Conservation (phyloP, 2,329 filamentous ascomycete genomes). For the Fusarium ramigenum region DNA sequence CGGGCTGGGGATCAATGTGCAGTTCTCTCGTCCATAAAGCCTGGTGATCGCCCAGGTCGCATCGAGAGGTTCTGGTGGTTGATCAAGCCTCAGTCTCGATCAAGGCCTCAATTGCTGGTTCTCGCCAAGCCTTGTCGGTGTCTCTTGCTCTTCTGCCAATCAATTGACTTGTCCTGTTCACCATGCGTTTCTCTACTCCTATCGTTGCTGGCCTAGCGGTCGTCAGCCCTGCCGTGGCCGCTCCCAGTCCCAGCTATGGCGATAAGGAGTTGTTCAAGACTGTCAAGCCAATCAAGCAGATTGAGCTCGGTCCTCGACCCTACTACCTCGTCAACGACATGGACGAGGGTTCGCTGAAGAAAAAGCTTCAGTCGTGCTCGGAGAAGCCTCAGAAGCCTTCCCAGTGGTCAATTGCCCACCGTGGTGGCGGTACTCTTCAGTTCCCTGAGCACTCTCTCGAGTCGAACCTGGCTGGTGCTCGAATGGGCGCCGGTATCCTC, state of each 20-base stretch:
- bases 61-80: neutral
- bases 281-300: conserved; percentile 56
- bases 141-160: neutral
- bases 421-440: conserved; percentile 68
- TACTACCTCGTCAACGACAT: conserved; percentile 72
- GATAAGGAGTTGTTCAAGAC: conserved; percentile 41
- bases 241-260: conserved; percentile 36
- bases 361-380: conserved; percentile 66
- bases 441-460: conserved; percentile 72
- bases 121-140: conserved; percentile 4
- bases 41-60: conserved; percentile 8
- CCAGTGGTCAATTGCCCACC: conserved; percentile 69
- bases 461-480: conserved; percentile 68
- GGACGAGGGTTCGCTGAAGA: conserved; percentile 67
- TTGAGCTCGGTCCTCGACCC: conserved; percentile 71
- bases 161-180: conserved; percentile 19
- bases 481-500: conserved; percentile 73
- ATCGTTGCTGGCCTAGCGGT: conserved; percentile 46
- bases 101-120: conserved; percentile 6
- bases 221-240: conserved; percentile 41
- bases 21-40: conserved; percentile 30
- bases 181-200: conserved; percentile 47
- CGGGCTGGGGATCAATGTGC: conserved; percentile 17
- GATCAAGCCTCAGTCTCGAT: conserved; percentile 25
- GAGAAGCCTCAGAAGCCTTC: conserved; percentile 62